Base-by-base conservation (phyloP, 495 filamentous ascomycete species). In the Hypomontagnella monticulosa region DNA sequence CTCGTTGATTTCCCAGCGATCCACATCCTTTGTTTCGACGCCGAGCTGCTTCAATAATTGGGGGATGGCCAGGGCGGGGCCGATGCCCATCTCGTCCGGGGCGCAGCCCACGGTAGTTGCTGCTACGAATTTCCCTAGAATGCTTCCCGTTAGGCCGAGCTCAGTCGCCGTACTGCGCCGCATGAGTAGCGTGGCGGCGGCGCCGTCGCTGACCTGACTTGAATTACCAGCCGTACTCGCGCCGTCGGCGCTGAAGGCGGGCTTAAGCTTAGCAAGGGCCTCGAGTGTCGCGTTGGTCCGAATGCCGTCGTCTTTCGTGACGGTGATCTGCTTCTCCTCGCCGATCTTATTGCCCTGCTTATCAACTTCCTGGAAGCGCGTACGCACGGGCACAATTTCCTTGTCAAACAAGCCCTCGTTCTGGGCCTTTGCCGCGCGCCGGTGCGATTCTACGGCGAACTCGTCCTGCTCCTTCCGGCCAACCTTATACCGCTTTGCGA, bases 1-100 rank as follows among this genome's bases (percentile, higher is more conserved):
- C 83, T 97, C 93, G 76, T 97, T 97, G 74, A 97, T 88, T 83
- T 97, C 93, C 93, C 93, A 97, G n/a, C 94, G 79, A 4, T 89
- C 85, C 0, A 97, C 88, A 47, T 97, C 91, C 8, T 80, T 77
- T 4, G 80, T 86, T 47, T 70, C 69, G 34, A 97, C 61, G 14
- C 88, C 91, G 8, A 89, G 81, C 54, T 83, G 81, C 46, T 82
- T 71, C 15, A 97, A 78, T 40, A 96, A 81, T 73, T 89, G 91
- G 20, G 93, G 93, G 40, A 97, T 93, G 1, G 91, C 93, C 27
- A 95, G 69, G 4, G 92, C 91, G 9, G 93, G 93, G 0, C 93
- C 93, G 49, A 97, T 83, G 37, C 93, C 93, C 93, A 97, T 97
- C 83, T 97, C 93, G 71, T 96, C 92, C 6, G 93, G 93, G 43